Conservation (phyloP, 2,329 filamentous ascomycete species). For the Monosporascus ibericus region DNA sequence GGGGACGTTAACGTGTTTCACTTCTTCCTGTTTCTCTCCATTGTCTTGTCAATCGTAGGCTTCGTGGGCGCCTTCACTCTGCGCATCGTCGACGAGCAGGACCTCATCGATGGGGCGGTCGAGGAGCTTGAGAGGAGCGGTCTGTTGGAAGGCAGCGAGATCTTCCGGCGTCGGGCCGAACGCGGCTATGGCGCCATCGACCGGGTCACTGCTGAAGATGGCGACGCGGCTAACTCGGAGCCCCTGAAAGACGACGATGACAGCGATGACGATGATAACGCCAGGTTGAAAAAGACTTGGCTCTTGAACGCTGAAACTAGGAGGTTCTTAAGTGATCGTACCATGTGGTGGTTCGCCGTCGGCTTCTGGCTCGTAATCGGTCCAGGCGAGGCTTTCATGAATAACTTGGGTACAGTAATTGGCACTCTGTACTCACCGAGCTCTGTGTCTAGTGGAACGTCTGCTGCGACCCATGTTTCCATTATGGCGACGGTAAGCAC, state of each 20-base stretch:
- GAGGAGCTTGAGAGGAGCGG: slow-evolving; percentile 89
- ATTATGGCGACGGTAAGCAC: slow-evolving; percentile 89
- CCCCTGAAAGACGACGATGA: slow-evolving; percentile 30
- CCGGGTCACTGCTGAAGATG: slow-evolving; percentile 33
- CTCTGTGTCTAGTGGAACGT: slow-evolving; percentile 41
- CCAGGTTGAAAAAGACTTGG: slow-evolving; percentile 74
- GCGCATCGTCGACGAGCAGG: slow-evolving; percentile 74
- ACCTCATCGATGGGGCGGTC: slow-evolving; percentile 83
- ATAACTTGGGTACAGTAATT: slow-evolving; percentile 92
- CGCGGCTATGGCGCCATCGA: slow-evolving; percentile 59
- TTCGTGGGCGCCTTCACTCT: slow-evolving; percentile 68
- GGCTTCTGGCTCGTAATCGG: slow-evolving; percentile 93
- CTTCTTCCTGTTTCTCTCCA: slow-evolving; percentile 80
- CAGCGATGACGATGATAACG: slow-evolving; percentile 38
- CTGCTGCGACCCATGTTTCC: slow-evolving; percentile 82
- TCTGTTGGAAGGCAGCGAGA: slow-evolving; percentile 66
- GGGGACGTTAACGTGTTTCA: slow-evolving; percentile 68
- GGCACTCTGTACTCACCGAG: slow-evolving; percentile 68
- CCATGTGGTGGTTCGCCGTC: slow-evolving; percentile 90
- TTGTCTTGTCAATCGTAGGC: slow-evolving; percentile 65
- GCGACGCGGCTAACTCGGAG: slow-evolving; percentile 35
- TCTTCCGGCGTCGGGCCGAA: slow-evolving; percentile 56
- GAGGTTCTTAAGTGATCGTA: slow-evolving; percentile 76
- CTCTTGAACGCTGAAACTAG: slow-evolving; percentile 87
- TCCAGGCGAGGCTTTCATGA: slow-evolving; percentile 96